These are phyloP conservation scores for Phialophora macrospora DNA, from an alignment of 2,329 filamentous ascomycete species.

Conservation along the genomic window DNA sequence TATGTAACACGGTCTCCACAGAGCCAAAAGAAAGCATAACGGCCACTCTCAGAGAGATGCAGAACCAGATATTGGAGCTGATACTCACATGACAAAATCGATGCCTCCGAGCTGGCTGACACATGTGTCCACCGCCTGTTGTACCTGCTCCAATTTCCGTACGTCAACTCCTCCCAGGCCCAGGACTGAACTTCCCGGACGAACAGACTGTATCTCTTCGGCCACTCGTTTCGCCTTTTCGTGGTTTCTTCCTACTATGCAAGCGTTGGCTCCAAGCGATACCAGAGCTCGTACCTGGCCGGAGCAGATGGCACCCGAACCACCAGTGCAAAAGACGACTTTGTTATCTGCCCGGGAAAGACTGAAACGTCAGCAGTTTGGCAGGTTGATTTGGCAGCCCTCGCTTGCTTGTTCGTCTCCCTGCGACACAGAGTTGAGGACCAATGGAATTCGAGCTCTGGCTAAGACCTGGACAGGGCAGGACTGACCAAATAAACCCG, in stretches of 20 bases:
- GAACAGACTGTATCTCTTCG: constrained; percentile 76
- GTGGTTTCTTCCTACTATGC: constrained; percentile 86
- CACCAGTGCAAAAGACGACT: constrained; percentile 92
- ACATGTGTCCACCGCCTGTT: constrained; percentile 76
- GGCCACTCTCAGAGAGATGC: not conserved
- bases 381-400: not conserved
- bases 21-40: not conserved
- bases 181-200: constrained; percentile 78
- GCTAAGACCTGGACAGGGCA: no score
- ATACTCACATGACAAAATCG: constrained; percentile 83
- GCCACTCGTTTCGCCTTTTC: constrained; percentile 84
- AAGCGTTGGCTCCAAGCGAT: constrained; percentile 86
- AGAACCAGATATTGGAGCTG: not conserved
- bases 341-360: constrained; percentile 55
- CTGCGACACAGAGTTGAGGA: no score
- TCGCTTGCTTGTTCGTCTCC: no score
- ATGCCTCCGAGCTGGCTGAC: constrained; percentile 81
- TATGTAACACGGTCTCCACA: not conserved
- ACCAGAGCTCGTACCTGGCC: constrained; percentile 91
- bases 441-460: no score
- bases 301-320: constrained; percentile 89
- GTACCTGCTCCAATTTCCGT: constrained; percentile 69
- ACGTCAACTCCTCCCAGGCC: constrained; percentile 79
- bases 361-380: not conserved
- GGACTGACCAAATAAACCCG: no score